These are phyloP conservation scores for Fusarium cicatricum DNA, from an alignment of 2,329 filamentous ascomycete genomes.

Conservation along the genomic window DNA sequence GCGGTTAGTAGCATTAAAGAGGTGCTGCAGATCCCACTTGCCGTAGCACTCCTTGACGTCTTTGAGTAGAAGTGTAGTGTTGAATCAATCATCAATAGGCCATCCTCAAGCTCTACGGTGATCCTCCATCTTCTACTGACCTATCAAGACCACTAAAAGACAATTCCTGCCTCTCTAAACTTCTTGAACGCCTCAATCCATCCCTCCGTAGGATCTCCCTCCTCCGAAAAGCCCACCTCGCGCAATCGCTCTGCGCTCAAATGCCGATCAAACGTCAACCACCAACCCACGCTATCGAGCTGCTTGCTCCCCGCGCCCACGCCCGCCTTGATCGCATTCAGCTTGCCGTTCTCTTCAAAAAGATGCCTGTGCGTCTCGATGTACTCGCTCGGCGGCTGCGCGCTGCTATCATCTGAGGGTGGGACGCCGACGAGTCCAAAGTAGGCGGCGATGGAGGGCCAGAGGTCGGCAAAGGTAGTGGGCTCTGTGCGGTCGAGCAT, in stretches of 20 bases:
- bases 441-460: slow-evolving; percentile 44
- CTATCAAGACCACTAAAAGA: slow-evolving; percentile 39
- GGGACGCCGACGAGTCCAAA: slow-evolving; percentile 44
- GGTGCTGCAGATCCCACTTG: no score
- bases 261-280: slow-evolving; percentile 58
- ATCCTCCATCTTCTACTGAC: no score
- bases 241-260: slow-evolving; percentile 53
- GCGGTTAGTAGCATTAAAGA: no score
- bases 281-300: slow-evolving; percentile 54
- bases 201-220: slow-evolving; percentile 48
- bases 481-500: slow-evolving; percentile 43
- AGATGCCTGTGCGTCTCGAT: slow-evolving; percentile 41
- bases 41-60: no score
- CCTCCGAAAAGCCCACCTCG: slow-evolving; percentile 50
- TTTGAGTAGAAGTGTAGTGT: no score
- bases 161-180: slow-evolving; percentile 52
- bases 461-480: slow-evolving; percentile 41
- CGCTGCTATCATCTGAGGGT: slow-evolving; percentile 12
- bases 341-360: slow-evolving; percentile 40
- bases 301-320: slow-evolving; percentile 50
- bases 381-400: slow-evolving; percentile 43
- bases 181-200: slow-evolving; percentile 55
- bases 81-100: no score
- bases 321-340: slow-evolving; percentile 39
- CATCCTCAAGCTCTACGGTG: no score